Base-by-base conservation (phyloP, 306 rosid genomes). In the Lathyrus oleraceus region DNA sequence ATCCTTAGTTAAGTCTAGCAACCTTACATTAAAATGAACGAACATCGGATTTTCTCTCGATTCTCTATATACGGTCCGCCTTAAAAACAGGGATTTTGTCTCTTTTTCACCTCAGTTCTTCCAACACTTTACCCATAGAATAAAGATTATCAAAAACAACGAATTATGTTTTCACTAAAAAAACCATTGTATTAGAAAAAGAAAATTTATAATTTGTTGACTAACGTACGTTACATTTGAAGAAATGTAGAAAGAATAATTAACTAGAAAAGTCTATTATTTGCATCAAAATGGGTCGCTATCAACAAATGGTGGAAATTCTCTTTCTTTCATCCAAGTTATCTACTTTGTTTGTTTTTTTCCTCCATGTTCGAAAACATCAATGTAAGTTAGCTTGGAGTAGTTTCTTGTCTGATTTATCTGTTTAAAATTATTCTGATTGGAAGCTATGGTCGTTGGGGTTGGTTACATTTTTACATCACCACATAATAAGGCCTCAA, bases 361-460 rank as follows among this genome's bases (percentile, higher is more conserved):
- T 23, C 6, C 14, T 28, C 2, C 2, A 5, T 74, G 76, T 79
- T 62, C 69, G 51, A 35, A 79, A 15, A 53, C 56, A 69, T 63
- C 16, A 35, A 68, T 20, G 45, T 10, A 73, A 61, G 45, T 61
- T 73, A 23, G 62, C 44, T 60, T 51, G 71, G 38, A 32, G 75
- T 73, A 51, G 78, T 72, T 78, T 72, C 61, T 38, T 72, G 78
- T 79, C 61, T 43, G 28, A 10, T 73, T 72, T 30, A 45, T 45
- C 51, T 20, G 60, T 14, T 72, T 66, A 40, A 53, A 53, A 12
- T 40, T 57, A 23, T 35, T 69, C 35, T 25, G 2, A 44, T n/a
- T 35, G 39, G 76, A 67, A 69, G 61, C 44, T 15, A 35, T 1
- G 67, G 75, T 67, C 44, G 69, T 17, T 65, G 32, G 14, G 61